Evolutionary conservation across 1,284 basidiomycete species (phyloP), one percentile per base, ranked within the genome.

Genomic region (Pterulicium gracile): DNA sequence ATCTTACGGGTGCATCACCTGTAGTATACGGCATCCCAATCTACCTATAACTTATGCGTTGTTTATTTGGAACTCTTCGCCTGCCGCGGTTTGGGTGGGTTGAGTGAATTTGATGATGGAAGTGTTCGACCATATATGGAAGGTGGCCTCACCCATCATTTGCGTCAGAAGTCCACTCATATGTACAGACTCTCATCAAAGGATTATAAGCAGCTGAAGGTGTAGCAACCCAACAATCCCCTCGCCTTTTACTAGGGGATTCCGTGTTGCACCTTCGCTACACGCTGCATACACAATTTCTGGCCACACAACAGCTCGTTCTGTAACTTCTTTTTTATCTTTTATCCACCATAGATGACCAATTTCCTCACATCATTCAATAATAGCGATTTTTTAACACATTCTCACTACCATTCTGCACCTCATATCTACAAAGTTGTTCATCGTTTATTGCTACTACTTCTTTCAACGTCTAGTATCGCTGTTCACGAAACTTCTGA

Each of bases 21-120:
- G 83, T 98, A 0, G 83, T 95, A 1, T 98, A 97, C 59, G 95
- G 95, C 2, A 86, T 98, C 53, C 95, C 95, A 2, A 88, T 86
- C 57, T 88, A 88, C 63, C 57, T 86, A 47, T 87, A 42, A 49
- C 46, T 27, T 47, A 3, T 41, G 18, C 39, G 27, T 7, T 32
- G n/a, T 32, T n/a, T 32, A 32, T 32, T 32, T n/a, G n/a, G n/a
- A 32, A 32, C 7, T 32, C 27, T 32, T 32, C 27, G 7, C 7
- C 10, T 32, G 27, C 7, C 7, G 27, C 27, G 27, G 27, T 10
- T n/a, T 32, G 27, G 27, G n/a, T 10, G 27, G n/a, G 27, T 32
- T 32, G 27, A 32, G 27, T 32, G 27, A n/a, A n/a, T 32, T 32
- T 7, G 7, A 32, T 32, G 27, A 7, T n/a, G n/a, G 10, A 10